A percentile compares a stretch with the other conserved stretches of the same genome.
Evolutionary conservation across 495 filamentous ascomycete species (phyloP).

Genomic region (Neurospora sp.): DNA sequence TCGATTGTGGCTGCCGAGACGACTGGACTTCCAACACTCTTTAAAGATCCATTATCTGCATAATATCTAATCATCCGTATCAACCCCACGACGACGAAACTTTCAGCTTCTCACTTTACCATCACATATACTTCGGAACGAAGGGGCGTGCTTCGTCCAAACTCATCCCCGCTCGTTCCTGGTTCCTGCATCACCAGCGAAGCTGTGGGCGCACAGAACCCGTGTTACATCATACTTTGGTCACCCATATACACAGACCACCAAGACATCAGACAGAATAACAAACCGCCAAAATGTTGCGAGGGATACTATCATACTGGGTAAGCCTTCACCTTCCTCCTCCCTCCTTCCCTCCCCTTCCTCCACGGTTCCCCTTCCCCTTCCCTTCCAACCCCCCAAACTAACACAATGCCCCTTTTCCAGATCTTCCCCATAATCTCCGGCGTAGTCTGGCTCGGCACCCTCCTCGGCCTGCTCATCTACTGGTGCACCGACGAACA

Average conservation of each 20-base stretch:
- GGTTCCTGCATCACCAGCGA: background rate
- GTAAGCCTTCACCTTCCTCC: conserved; percentile 16
- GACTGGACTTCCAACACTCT: background rate
- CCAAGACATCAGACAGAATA: background rate
- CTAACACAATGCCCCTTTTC: conserved; percentile 29
- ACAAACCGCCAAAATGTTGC: conserved; percentile 15
- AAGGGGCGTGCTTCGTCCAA: background rate
- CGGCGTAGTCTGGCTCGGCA: conserved; percentile 69
- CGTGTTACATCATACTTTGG: background rate
- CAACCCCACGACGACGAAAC: background rate
- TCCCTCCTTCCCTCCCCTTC: background rate
- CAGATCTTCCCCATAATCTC: conserved; percentile 78
- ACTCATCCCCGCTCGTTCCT: background rate
- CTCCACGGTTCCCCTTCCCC: background rate
- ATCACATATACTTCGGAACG: background rate
- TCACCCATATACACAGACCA: background rate
- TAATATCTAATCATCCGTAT: background rate
- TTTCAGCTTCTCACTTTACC: too few species aligned
- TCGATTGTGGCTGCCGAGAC: background rate
- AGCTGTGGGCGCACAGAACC: background rate
- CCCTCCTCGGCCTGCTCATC: conserved; percentile 37
- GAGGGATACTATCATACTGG: conserved; percentile 40
- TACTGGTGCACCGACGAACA: conserved; percentile 54
- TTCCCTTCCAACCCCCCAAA: background rate
- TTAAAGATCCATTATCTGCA: background rate